Conservation (phyloP, 2,329 filamentous ascomycete genomes). For the Exophiala alcalophila region DNA sequence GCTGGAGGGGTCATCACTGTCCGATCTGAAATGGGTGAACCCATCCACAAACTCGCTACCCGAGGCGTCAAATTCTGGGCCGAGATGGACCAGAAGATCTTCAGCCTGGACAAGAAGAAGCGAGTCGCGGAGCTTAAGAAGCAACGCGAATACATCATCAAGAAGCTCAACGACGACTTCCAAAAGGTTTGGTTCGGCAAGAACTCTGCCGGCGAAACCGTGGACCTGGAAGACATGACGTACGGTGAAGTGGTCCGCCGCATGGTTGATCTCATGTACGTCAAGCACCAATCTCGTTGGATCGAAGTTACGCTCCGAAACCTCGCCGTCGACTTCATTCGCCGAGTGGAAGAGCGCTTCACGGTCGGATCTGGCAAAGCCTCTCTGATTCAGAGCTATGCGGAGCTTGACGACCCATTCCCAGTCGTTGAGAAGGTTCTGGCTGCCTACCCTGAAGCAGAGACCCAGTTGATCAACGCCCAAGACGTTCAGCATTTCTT, state of each 20-base stretch:
- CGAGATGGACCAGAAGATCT: constrained; percentile 99
- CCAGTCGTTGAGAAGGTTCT: constrained; percentile 74
- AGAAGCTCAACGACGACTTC: constrained; percentile 93
- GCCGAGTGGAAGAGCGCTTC: constrained; percentile 95
- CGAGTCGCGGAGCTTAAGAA: constrained; percentile 83
- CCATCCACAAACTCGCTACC: constrained; percentile 97
- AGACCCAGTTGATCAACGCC: constrained; percentile 90
- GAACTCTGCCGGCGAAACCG: constrained; percentile 74
- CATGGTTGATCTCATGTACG: constrained; percentile 85
- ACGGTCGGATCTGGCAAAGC: constrained; percentile 67
- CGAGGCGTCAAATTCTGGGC: constrained; percentile 96
- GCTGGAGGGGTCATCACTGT: constrained; percentile 95
- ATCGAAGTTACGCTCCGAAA: constrained; percentile 80
- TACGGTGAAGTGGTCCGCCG: constrained; percentile 83
- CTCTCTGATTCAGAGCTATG: constrained; percentile 84
- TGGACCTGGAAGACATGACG: constrained; percentile 93
- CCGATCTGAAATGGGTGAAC: constrained; percentile 97
- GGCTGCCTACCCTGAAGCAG: constrained; percentile 77
- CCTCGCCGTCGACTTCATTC: constrained; percentile 92
- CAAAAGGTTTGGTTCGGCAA: constrained; percentile 96
- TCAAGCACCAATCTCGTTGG: constrained; percentile 87
- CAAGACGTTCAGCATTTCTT: constrained; percentile 98
- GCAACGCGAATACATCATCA: constrained; percentile 85
- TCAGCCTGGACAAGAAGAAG: constrained; percentile 93
- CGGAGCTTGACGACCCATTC: constrained; percentile 81